Conservation (phyloP, 2,329 filamentous ascomycete genomes). For the Bipolaris gigantea region DNA sequence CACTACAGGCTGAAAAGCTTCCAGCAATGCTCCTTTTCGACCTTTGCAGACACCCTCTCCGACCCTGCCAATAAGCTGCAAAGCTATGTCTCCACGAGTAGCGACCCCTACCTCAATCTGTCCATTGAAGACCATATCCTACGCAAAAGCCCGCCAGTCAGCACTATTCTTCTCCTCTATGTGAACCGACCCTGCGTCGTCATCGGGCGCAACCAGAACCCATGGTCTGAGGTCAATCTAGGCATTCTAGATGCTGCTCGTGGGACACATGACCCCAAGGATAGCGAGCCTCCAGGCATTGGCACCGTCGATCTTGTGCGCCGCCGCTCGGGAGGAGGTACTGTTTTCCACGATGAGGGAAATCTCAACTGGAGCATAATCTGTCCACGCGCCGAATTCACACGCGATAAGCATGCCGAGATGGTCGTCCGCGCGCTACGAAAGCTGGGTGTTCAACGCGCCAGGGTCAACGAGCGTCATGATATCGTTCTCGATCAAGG, state of each 20-base stretch:
- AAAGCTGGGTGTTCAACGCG: conserved; percentile 59
- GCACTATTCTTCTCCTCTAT: conserved; percentile 83
- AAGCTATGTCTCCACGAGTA: conserved; percentile 56
- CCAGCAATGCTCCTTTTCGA: conserved; percentile 13
- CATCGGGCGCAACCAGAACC: conserved; percentile 95
- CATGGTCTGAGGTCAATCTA: conserved; percentile 89
- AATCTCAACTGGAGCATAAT: conserved; percentile 97
- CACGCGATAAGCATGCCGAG: conserved; percentile 82
- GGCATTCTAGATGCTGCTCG: conserved; percentile 56
- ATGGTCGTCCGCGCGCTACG: conserved; percentile 88
- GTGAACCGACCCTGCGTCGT: conserved; percentile 84
- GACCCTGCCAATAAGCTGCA: conserved; percentile 45
- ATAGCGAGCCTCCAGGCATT: conserved; percentile 45
- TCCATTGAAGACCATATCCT: conserved; percentile 91
- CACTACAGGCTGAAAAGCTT: background rate
- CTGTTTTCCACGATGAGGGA: conserved; percentile 90
- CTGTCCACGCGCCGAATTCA: conserved; percentile 73
- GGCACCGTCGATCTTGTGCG: conserved; percentile 68
- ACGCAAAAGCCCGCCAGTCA: conserved; percentile 69
- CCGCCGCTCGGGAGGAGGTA: conserved; percentile 82
- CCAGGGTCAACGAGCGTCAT: conserved; percentile 83
- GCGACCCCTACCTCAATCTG: conserved; percentile 84
- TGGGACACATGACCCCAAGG: conserved; percentile 20
- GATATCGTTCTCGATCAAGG: conserved; percentile 79
- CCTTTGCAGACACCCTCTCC: conserved; percentile 36